A percentile compares a stretch with the other conserved stretches of the same genome.
phyloP scores from a whole-genome alignment of 2,329 filamentous ascomycete genomes.

The Zymoseptoria pseudotritici region DNA sequence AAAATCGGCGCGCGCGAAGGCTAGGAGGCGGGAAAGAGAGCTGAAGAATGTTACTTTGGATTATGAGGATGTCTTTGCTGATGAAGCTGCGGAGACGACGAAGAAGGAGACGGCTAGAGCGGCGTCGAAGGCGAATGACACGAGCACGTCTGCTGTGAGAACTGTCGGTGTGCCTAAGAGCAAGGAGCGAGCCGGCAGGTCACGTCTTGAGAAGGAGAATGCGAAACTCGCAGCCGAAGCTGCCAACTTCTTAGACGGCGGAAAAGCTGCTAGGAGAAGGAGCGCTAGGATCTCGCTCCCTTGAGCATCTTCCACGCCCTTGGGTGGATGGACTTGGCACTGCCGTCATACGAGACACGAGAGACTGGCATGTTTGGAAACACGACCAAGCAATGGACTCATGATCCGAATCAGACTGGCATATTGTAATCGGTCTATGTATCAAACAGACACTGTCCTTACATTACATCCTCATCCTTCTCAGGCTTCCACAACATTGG shows the following conservation, averaged over 20 bases:
- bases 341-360: neutral
- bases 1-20: neutral
- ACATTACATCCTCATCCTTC: neutral
- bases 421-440: neutral
- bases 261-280: neutral
- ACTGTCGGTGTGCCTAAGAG: neutral
- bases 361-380: neutral
- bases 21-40: neutral
- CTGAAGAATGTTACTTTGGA: neutral
- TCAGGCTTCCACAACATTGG: conserved; percentile 23
- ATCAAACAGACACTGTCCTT: neutral
- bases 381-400: neutral
- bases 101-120: neutral
- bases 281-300: neutral
- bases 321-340: neutral
- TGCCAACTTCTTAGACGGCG: neutral
- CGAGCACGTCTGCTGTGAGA: neutral
- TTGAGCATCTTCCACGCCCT: neutral
- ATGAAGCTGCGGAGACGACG: neutral
- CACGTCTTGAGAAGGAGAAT: neutral
- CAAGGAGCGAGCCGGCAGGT: neutral
- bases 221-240: neutral
- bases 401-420: neutral
- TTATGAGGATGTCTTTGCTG: neutral
- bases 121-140: neutral